Conservation (phyloP, 495 filamentous ascomycete genomes). For the Chaetomium tenue region DNA sequence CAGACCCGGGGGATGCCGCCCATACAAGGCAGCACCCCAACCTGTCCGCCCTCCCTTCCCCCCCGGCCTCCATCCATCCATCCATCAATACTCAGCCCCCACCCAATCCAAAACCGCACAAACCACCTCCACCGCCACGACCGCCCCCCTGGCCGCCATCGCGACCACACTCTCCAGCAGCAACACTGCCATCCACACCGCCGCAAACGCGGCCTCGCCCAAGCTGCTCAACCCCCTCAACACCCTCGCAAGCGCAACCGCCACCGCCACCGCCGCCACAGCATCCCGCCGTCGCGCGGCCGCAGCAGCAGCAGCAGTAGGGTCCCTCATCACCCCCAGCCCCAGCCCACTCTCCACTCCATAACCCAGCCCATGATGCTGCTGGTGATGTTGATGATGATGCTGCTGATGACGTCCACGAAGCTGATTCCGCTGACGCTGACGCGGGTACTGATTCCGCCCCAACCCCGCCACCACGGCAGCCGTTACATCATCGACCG, state of each 20-base stretch:
- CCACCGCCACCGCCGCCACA: conserved; percentile 20
- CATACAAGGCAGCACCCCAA: not conserved
- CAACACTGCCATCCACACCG: conserved; percentile 34
- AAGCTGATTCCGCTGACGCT: too few species aligned
- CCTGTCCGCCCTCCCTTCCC: not conserved
- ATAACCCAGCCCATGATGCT: not conserved
- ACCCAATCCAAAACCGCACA: conserved; percentile 39
- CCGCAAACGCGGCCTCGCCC: conserved; percentile 29
- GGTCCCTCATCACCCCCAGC: not conserved
- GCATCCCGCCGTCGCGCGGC: conserved; percentile 9
- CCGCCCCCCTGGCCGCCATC: conserved; percentile 26
- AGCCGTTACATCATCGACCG: not conserved
- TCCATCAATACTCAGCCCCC: conserved; percentile 35
- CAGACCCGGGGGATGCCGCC: too few species aligned
- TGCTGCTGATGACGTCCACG: too few species aligned
- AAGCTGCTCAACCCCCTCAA: conserved; percentile 24
- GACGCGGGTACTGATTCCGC: too few species aligned
- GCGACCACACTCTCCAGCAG: conserved; percentile 30
- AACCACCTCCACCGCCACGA: conserved; percentile 32
- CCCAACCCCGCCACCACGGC: not conserved
- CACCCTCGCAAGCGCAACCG: conserved; percentile 28
- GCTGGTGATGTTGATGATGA: not conserved
- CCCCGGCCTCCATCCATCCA: not conserved
- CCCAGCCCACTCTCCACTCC: not conserved
- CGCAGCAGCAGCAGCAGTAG: too few species aligned